Percentiles rank a stretch among this genome's conserved stretches.
These are phyloP conservation scores for Akanthomyces muscarius DNA, from an alignment of 2,329 filamentous ascomycete genomes.

Conservation along the genomic window DNA sequence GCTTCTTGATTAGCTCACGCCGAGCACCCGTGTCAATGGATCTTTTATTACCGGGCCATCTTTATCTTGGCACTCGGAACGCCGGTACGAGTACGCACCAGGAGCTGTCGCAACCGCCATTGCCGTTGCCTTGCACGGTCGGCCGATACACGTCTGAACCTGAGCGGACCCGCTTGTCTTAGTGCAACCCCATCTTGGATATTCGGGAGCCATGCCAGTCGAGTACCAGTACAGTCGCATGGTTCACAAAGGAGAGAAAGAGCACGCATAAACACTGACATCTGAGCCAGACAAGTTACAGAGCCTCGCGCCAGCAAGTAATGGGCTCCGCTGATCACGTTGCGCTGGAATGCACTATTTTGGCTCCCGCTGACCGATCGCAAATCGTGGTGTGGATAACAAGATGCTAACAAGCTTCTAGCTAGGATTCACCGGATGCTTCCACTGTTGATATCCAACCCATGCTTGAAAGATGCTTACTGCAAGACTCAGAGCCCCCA, in stretches of 20 bases:
- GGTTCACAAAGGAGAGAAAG: neutral
- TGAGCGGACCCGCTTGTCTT: neutral
- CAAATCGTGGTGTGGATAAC: neutral
- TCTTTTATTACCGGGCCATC: neutral
- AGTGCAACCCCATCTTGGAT: neutral
- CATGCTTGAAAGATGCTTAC: constrained; percentile 23
- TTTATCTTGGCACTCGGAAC: neutral
- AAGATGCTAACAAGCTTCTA: neutral
- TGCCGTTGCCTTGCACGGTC: neutral
- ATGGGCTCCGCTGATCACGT: neutral
- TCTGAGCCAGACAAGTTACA: neutral
- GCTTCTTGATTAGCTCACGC: neutral
- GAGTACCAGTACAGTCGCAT: neutral
- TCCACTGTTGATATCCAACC: constrained; percentile 23
- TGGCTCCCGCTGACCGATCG: neutral
- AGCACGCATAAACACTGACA: neutral
- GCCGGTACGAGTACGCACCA: constrained; percentile 7
- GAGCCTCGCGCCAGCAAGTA: neutral
- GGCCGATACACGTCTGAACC: neutral
- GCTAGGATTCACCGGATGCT: constrained; percentile 19
- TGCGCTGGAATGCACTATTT: neutral
- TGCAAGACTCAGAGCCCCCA: constrained; percentile 19
- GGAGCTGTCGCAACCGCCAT: neutral
- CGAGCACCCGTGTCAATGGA: neutral
- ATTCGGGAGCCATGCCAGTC: neutral